Percentiles rank a stretch among this genome's conserved stretches.
Conservation (phyloP, 306 rosid genomes). For the Casuarina equisetifolia region DNA sequence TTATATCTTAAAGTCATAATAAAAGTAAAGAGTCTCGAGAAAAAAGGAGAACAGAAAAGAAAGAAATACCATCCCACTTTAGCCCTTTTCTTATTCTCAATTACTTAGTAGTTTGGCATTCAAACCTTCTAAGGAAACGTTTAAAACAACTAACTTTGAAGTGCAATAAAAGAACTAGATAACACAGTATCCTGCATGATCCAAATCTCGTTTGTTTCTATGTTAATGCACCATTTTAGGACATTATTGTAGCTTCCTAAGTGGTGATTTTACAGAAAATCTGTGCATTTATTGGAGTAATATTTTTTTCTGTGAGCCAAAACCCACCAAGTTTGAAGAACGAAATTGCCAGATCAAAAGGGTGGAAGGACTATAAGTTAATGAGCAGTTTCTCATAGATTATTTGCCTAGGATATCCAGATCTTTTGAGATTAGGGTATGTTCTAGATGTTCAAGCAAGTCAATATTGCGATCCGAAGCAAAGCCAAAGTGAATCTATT, state of each 20-base stretch:
- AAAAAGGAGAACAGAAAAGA: not conserved
- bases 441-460: too few species aligned
- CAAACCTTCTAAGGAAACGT: not conserved
- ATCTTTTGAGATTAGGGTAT: not conserved
- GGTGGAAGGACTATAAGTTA: not conserved
- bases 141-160: not conserved
- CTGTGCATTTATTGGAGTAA: not conserved
- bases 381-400: not conserved
- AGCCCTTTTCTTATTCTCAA: not conserved
- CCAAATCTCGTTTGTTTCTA: not conserved
- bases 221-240: not conserved
- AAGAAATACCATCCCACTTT: not conserved
- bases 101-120: not conserved
- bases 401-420: not conserved
- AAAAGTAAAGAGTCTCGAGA: not conserved
- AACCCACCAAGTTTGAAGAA: too few species aligned
- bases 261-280: not conserved
- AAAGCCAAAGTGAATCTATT: too few species aligned
- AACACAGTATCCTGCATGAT: slow-evolving; percentile 16
- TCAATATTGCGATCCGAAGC: too few species aligned
- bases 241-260: not conserved
- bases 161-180: slow-evolving; percentile 12
- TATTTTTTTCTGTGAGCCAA: not conserved
- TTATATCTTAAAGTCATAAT: slow-evolving; percentile 1
- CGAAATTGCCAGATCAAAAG: not conserved